Evolutionary conservation across 441 rosid species (phyloP).

Genomic region (Arabidopsis hybrid): DNA sequence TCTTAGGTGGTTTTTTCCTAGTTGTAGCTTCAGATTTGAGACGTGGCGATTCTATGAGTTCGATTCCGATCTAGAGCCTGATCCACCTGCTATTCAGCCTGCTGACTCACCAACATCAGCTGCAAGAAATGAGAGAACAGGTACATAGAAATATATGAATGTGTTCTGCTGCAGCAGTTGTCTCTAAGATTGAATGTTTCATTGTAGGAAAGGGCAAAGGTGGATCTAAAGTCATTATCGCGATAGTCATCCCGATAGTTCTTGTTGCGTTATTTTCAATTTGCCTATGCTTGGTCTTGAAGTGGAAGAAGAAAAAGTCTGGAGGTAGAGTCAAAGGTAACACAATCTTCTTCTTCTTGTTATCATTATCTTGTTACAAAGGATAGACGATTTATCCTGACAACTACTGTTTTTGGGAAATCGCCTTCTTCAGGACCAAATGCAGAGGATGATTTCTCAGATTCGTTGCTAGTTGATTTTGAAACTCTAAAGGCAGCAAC

Average conservation of each 20-base stretch:
- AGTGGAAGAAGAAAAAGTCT: slow-evolving; percentile 34
- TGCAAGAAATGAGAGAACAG: slow-evolving; percentile 4
- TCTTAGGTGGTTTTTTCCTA: slow-evolving; percentile 49
- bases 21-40: slow-evolving; percentile 55
- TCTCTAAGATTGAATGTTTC: background rate
- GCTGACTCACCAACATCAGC: slow-evolving; percentile 26
- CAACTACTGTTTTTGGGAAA: slow-evolving; percentile 9
- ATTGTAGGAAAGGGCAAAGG: slow-evolving; percentile 47
- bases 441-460: slow-evolving; percentile 24
- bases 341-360: slow-evolving; percentile 24
- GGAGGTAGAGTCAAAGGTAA: slow-evolving; percentile 43
- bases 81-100: slow-evolving; percentile 32
- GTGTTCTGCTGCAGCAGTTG: background rate
- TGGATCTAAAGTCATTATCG: slow-evolving; percentile 33
- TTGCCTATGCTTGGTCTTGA: slow-evolving; percentile 38
- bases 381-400: background rate
- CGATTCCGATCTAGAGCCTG: slow-evolving; percentile 17
- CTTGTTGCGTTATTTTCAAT: slow-evolving; percentile 36
- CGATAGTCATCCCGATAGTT: slow-evolving; percentile 42
- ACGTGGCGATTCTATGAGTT: slow-evolving; percentile 37
- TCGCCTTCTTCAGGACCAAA: slow-evolving; percentile 17
- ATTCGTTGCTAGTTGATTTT: slow-evolving; percentile 44
- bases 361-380: background rate
- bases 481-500: slow-evolving; percentile 46
- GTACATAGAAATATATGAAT: slow-evolving; percentile 21